Evolutionary conservation across 129 eudicot species (phyloP).

Genomic region (Kitagawia praeruptora): DNA sequence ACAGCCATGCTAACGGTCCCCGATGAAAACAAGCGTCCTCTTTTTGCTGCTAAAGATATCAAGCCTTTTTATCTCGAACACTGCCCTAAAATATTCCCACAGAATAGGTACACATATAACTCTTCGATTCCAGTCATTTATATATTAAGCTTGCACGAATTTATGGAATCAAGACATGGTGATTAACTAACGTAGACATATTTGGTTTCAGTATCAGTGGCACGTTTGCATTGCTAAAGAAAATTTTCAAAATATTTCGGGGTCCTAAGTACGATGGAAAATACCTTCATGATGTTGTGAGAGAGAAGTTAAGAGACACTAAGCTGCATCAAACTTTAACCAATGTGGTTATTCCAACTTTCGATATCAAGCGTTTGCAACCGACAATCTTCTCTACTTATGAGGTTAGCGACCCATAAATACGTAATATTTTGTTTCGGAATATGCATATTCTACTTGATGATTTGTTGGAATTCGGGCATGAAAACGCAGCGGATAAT

Average conservation of each 20-base stretch:
- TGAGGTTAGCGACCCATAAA: conserved; percentile 21
- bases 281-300: conserved; percentile 30
- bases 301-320: conserved; percentile 28
- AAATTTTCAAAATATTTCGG: not conserved
- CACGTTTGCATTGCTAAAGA: conserved; percentile 15
- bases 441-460: too few relatives aligned
- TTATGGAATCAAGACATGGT: not conserved
- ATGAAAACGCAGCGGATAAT: too few relatives aligned
- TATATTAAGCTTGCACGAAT: too few relatives aligned
- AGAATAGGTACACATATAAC: conserved; percentile 13
- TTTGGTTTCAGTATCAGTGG: conserved; percentile 18
- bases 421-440: not conserved
- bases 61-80: conserved; percentile 43
- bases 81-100: conserved; percentile 57
- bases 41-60: conserved; percentile 54
- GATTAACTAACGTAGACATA: too few relatives aligned
- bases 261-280: conserved; percentile 58
- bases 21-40: conserved; percentile 39
- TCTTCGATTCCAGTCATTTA: too few relatives aligned
- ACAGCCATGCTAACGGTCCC: conserved; percentile 64
- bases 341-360: conserved; percentile 58
- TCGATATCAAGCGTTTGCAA: conserved; percentile 46
- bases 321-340: conserved; percentile 42
- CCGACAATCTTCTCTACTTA: conserved; percentile 58
- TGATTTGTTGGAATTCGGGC: too few relatives aligned